Conservation (phyloP, 1,139 yeast species). For the Debaryomyces subglobosus region DNA sequence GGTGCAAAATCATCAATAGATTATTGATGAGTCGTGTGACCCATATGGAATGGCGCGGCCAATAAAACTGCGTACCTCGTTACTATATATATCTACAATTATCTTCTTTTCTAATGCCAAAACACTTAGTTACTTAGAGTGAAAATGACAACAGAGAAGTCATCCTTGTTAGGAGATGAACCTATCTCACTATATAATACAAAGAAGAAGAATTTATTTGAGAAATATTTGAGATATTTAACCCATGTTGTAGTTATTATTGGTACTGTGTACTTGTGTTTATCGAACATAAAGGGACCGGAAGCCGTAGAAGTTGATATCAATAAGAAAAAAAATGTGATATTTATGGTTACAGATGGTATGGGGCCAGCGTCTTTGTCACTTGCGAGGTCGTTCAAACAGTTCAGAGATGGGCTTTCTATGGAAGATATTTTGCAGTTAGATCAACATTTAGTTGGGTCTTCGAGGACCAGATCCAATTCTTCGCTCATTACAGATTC, state of each 20-base stretch:
- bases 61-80: not conserved
- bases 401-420: slow-evolving; percentile 53
- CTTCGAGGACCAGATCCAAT: slow-evolving; percentile 75
- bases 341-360: slow-evolving; percentile 89
- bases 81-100: not conserved
- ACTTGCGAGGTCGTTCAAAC: slow-evolving; percentile 71
- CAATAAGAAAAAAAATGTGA: slow-evolving; percentile 56
- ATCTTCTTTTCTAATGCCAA: not conserved
- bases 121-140: not conserved
- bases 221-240: slow-evolving; percentile 1
- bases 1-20: not conserved
- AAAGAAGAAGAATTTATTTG: slow-evolving; percentile 3
- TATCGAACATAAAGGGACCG: not conserved
- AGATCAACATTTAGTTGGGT: slow-evolving; percentile 72
- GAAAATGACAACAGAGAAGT: slow-evolving; percentile 6
- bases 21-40: not conserved
- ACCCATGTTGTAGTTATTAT: slow-evolving; percentile 3
- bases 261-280: slow-evolving; percentile 1
- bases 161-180: slow-evolving; percentile 7
- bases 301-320: not conserved
- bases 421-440: slow-evolving; percentile 57
- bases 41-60: not conserved
- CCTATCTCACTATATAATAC: slow-evolving; percentile 5
- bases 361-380: slow-evolving; percentile 88
- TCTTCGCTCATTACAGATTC: slow-evolving; percentile 80